Conservation (phyloP, 148 eudicot species). For the Diospyros lotus region DNA sequence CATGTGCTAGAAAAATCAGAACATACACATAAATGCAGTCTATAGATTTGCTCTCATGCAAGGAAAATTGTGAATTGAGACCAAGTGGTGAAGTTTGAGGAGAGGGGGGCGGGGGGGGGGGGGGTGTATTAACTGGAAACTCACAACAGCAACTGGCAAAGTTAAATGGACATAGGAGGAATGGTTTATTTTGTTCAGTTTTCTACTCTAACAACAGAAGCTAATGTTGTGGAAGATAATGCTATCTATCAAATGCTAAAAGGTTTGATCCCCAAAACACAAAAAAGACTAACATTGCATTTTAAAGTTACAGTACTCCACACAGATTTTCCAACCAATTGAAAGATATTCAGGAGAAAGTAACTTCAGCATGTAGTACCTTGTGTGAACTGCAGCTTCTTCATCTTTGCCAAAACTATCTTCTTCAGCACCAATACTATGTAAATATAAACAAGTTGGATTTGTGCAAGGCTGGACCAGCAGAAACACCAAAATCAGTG, state of each 20-base stretch:
- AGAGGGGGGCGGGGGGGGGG: not conserved
- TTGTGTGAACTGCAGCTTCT: slow-evolving; percentile 57
- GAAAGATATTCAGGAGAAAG: not conserved
- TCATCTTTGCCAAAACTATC: slow-evolving; percentile 69
- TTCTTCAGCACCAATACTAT: slow-evolving; percentile 51
- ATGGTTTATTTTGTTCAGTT: not conserved
- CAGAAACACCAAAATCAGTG: slow-evolving; percentile 13
- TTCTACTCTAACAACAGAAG: slow-evolving; percentile 4
- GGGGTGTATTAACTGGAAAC: not conserved
- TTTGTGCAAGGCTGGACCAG: slow-evolving; percentile 50
- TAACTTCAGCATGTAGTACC: slow-evolving; percentile 26
- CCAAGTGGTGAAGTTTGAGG: slow-evolving; percentile 1
- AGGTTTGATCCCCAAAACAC: not conserved
- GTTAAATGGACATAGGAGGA: not conserved
- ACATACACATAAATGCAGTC: not conserved
- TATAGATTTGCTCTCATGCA: not conserved
- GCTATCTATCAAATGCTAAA: not conserved
- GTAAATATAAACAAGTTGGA: slow-evolving; percentile 52
- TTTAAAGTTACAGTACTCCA: not conserved
- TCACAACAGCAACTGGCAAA: not conserved
- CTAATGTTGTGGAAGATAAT: not conserved
- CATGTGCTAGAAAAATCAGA: not conserved
- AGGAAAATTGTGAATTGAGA: not conserved
- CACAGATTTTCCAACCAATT: slow-evolving; percentile 10
- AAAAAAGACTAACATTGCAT: not conserved